Percentiles rank a stretch among this genome's conserved stretches.
phyloP scores from a whole-genome alignment of 345 rosid species.

The Hibiscus tridactylites region DNA sequence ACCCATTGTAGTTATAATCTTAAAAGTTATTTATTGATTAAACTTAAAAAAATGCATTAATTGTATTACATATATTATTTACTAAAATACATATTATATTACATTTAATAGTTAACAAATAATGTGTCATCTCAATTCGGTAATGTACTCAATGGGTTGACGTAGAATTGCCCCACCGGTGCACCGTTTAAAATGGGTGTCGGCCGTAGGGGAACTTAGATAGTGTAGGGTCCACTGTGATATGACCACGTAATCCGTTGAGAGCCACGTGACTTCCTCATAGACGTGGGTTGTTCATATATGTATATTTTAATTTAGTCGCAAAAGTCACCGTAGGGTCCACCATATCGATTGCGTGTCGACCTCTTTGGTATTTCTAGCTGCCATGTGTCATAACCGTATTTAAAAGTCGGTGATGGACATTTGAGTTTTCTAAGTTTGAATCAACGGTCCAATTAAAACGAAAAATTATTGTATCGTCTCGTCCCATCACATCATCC shows the following conservation, averaged over 20 bases:
- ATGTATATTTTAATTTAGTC: not conserved
- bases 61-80: too few species aligned
- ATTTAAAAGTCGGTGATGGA: not conserved
- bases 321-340: not conserved
- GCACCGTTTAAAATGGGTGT: not conserved
- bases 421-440: not conserved
- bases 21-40: too few species aligned
- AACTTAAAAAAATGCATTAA: too few species aligned
- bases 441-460: not conserved
- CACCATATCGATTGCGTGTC: conserved; percentile 10
- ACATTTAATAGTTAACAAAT: too few species aligned
- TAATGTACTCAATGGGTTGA: too few species aligned
- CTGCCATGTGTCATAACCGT: conserved; percentile 4
- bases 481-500: too few species aligned
- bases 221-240: not conserved
- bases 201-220: not conserved
- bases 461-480: too few species aligned
- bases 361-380: not conserved
- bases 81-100: too few species aligned
- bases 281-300: not conserved
- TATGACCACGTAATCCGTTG: not conserved
- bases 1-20: too few species aligned
- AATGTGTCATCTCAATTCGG: too few species aligned
- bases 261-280: not conserved
- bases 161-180: not conserved